Conservation (phyloP, 352 stramenopile genomes). For the Blastocystis sp. region DNA sequence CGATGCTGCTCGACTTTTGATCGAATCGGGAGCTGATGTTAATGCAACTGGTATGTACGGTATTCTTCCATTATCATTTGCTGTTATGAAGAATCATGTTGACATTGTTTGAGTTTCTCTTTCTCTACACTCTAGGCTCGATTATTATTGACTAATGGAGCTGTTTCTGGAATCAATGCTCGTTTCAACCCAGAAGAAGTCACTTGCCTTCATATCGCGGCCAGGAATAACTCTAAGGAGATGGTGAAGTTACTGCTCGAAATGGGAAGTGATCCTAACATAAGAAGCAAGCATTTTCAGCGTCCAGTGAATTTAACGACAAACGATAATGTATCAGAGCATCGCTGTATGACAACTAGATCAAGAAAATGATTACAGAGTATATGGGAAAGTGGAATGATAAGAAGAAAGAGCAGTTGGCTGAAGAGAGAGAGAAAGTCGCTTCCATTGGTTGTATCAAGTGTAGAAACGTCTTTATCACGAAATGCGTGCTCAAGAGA, state of each 20-base stretch:
- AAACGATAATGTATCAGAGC: not conserved
- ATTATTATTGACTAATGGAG: conserved; percentile 35
- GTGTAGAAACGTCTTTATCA: not conserved
- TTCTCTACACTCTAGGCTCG: not conserved
- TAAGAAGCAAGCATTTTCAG: not conserved
- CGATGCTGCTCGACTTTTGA: conserved; percentile 36
- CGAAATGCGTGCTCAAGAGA: not conserved
- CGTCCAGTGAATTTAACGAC: not conserved
- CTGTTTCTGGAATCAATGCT: conserved; percentile 42
- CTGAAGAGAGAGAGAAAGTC: not conserved
- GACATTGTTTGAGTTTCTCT: not conserved
- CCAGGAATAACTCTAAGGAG: conserved; percentile 26
- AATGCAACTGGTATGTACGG: conserved; percentile 16
- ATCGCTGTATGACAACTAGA: not conserved
- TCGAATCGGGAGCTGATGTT: conserved; percentile 50
- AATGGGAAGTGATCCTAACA: conserved; percentile 42
- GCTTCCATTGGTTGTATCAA: not conserved
- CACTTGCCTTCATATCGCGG: conserved; percentile 36
- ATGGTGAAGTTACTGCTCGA: conserved; percentile 50
- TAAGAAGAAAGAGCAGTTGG: not conserved
- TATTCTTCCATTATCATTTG: conserved; percentile 5
- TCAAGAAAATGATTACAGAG: not conserved
- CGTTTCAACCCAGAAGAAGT: not conserved
- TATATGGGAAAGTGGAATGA: not conserved
- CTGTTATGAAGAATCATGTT: conserved; percentile 54